phyloP scores from a whole-genome alignment of 768 basidiomycete species.

The Pisolithus marmoratus region DNA sequence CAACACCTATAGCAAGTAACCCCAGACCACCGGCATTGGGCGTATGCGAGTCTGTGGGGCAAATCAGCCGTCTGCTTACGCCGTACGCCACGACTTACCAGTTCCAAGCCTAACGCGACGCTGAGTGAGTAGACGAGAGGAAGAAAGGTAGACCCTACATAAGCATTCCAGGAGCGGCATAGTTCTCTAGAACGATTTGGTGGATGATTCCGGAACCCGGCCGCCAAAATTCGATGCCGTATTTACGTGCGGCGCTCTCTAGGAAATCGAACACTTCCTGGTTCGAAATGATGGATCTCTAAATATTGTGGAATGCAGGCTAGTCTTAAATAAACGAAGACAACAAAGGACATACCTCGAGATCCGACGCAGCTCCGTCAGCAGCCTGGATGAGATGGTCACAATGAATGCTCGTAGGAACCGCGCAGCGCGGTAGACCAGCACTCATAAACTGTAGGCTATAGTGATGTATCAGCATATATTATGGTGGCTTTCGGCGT shows the following conservation, averaged over 20 bases:
- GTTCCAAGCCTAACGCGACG: constrained; percentile 63
- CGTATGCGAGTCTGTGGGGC: constrained; percentile 79
- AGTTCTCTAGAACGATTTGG: constrained; percentile 97
- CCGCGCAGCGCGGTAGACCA: constrained; percentile 75
- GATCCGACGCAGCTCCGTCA: constrained; percentile 81
- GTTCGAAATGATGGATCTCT: constrained; percentile 84
- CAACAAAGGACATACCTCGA: constrained; percentile 56
- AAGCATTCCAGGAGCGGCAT: constrained; percentile 91
- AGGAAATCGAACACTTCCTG: constrained; percentile 98
- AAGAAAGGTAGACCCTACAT: constrained; percentile 48
- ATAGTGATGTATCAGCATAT: constrained; percentile 7
- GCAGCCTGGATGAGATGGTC: constrained; percentile 95
- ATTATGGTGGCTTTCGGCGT: neutral
- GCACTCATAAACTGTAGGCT: constrained; percentile 99
- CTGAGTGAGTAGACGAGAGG: constrained; percentile 4
- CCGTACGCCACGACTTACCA: constrained; percentile 37
- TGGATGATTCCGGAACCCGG: constrained; percentile 92
- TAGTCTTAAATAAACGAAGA: neutral
- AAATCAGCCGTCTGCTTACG: neutral
- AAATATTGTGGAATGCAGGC: constrained; percentile 2
- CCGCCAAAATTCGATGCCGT: constrained; percentile 97
- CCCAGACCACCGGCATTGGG: constrained; percentile 98
- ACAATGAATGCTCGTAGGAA: constrained; percentile 92
- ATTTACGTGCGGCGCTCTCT: constrained; percentile 84
- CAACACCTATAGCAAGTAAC: constrained; percentile 96